Percentiles rank a stretch among this genome's conserved stretches.
Conservation (phyloP, 139 green algal genomes). For the Prasinococcaceae sp. region DNA sequence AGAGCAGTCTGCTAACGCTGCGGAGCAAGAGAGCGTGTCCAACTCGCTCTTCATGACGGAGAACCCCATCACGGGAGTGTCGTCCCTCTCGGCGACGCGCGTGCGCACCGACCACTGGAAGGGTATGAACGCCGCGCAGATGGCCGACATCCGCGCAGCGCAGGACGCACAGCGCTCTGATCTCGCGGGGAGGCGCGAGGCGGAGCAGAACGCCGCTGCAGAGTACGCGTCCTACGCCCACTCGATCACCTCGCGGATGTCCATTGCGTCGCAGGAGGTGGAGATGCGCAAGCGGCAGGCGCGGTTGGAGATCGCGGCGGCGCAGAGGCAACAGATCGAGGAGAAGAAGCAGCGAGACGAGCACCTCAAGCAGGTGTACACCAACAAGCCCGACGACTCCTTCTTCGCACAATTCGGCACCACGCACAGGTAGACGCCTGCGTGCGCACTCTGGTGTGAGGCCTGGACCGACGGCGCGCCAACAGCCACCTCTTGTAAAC, state of each 20-base stretch:
- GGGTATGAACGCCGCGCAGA: neutral
- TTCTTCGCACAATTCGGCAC: constrained; percentile 52
- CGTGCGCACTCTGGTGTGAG: no score
- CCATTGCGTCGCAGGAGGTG: neutral
- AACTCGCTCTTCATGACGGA: constrained; percentile 19
- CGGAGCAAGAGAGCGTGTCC: constrained; percentile 29
- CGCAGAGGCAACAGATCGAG: constrained; percentile 10
- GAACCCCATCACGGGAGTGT: neutral
- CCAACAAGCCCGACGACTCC: constrained; percentile 26
- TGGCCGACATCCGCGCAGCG: neutral
- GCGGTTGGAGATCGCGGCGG: neutral
- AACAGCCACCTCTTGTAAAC: no score
- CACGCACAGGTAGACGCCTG: no score
- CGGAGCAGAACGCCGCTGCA: neutral
- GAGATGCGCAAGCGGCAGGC: constrained; percentile 6
- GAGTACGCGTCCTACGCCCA: neutral
- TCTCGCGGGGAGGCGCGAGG: neutral
- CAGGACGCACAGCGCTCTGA: neutral
- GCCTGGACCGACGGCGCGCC: no score
- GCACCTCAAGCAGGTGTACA: constrained; percentile 25
- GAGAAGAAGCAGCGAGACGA: constrained; percentile 38
- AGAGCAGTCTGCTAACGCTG: constrained; percentile 6
- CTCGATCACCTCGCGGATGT: neutral
- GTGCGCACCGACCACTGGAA: constrained; percentile 13
- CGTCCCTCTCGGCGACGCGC: neutral